Percentiles rank a stretch among this genome's conserved stretches.
These are phyloP conservation scores for Globisporangium sylvaticum DNA, from an alignment of 352 stramenopile species.

Conservation along the genomic window DNA sequence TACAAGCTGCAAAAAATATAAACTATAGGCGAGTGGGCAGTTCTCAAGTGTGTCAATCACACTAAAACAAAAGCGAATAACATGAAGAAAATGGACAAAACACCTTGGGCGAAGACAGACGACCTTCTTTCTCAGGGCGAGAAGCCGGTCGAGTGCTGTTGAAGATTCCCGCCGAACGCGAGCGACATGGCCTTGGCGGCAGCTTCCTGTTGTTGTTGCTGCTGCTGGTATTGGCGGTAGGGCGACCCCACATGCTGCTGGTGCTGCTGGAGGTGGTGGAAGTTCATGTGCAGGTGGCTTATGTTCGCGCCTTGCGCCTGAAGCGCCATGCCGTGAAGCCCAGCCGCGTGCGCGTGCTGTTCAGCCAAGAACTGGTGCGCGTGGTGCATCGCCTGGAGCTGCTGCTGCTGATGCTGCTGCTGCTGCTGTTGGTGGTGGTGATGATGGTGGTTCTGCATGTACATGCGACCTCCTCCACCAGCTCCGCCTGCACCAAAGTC, in stretches of 20 bases:
- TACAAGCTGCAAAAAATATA: constrained; percentile 1
- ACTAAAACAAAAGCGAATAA: neutral
- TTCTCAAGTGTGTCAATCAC: neutral
- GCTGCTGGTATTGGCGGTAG: constrained; percentile 23
- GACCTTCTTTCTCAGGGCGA: neutral
- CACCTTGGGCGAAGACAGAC: neutral
- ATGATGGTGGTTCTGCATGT: constrained; percentile 15
- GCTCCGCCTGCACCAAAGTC: neutral
- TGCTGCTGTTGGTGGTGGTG: constrained; percentile 16
- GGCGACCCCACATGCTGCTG: constrained; percentile 12
- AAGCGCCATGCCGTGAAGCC: neutral
- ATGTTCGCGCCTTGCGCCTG: neutral
- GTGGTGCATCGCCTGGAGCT: constrained; percentile 18
- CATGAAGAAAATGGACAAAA: neutral
- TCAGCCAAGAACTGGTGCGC: constrained; percentile 17
- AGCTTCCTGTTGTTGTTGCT: constrained; percentile 22
- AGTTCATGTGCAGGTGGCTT: constrained; percentile 10
- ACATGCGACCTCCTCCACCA: constrained; percentile 3
- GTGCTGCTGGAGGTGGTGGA: constrained; percentile 3
- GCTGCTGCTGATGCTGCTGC: constrained; percentile 10
- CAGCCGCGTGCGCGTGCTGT: neutral
- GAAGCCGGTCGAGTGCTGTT: constrained; percentile 2
- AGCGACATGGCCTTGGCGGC: constrained; percentile 6
- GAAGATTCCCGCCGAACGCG: neutral
- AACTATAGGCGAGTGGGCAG: neutral